Percentiles rank a stretch among this genome's conserved stretches.
phyloP scores from a whole-genome alignment of 2,329 filamentous ascomycete species.

The Macrophomina pseudophaseolina region DNA sequence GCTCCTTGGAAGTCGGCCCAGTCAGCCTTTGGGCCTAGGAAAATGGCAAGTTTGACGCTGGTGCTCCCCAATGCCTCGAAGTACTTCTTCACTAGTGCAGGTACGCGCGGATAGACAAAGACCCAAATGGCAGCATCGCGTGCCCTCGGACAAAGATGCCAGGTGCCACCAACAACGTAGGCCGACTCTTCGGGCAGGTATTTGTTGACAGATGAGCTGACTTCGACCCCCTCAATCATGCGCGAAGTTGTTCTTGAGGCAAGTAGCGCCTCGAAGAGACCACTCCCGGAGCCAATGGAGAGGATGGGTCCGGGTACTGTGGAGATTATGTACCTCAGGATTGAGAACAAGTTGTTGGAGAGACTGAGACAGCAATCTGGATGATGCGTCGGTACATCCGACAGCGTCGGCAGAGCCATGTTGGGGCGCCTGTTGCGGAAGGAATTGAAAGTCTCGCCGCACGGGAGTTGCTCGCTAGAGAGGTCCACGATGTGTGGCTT shows the following conservation, averaged over 20 bases:
- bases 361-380: constrained; percentile 45
- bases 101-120: constrained; percentile 60
- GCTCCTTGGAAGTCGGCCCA: constrained; percentile 44
- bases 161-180: constrained; percentile 51
- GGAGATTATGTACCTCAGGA: constrained; percentile 36
- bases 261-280: constrained; percentile 56
- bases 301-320: constrained; percentile 36
- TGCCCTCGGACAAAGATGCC: constrained; percentile 50
- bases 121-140: constrained; percentile 52
- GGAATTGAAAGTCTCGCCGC: not conserved
- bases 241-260: constrained; percentile 33
- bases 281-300: constrained; percentile 58
- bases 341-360: constrained; percentile 37
- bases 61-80: constrained; percentile 41
- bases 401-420: constrained; percentile 13
- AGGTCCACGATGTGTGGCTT: constrained; percentile 8
- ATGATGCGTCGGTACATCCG: constrained; percentile 33
- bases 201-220: constrained; percentile 46
- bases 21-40: constrained; percentile 51
- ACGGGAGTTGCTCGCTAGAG: not conserved
- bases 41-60: constrained; percentile 44
- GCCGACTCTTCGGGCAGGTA: constrained; percentile 51
- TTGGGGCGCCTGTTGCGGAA: not conserved
- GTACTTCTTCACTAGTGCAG: constrained; percentile 53
- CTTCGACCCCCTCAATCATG: constrained; percentile 55